Evolutionary conservation across 352 stramenopile species (phyloP).

Genomic region (Phytophthora tentaculata): DNA sequence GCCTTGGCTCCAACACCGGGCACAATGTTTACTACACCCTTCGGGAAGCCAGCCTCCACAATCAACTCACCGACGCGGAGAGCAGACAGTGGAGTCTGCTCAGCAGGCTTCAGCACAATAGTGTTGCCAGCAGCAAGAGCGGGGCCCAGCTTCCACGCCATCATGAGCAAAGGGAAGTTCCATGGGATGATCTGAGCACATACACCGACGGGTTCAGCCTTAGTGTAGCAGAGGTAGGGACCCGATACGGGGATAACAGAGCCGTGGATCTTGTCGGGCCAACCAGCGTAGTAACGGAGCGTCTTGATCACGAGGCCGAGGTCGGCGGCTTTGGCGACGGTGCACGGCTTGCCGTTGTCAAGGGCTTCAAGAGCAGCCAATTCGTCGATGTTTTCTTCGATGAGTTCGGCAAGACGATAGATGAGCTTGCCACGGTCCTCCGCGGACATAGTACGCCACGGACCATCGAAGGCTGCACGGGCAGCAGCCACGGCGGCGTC

Average conservation of each 20-base stretch:
- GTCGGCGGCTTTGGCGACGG: slow-evolving; percentile 78
- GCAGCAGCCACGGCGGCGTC: slow-evolving; percentile 68
- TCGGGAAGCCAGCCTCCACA: slow-evolving; percentile 72
- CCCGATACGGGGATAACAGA: slow-evolving; percentile 64
- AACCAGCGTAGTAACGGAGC: slow-evolving; percentile 94
- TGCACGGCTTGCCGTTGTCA: slow-evolving; percentile 94
- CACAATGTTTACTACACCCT: slow-evolving; percentile 88
- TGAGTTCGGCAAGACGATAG: slow-evolving; percentile 52
- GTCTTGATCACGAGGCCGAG: slow-evolving; percentile 80
- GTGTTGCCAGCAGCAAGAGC: slow-evolving; percentile 92
- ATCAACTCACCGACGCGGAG: slow-evolving; percentile 90
- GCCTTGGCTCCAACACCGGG: slow-evolving; percentile 53
- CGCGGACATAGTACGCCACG: slow-evolving; percentile 59
- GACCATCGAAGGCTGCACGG: slow-evolving; percentile 62
- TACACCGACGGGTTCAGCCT: slow-evolving; percentile 86
- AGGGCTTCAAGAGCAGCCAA: slow-evolving; percentile 89
- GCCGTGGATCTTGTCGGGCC: slow-evolving; percentile 86
- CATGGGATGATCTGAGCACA: slow-evolving; percentile 73
- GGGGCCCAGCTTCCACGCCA: slow-evolving; percentile 93
- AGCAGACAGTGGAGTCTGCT: slow-evolving; percentile 93
- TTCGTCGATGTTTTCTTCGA: slow-evolving; percentile 66
- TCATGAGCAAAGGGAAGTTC: slow-evolving; percentile 98
- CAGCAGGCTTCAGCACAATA: slow-evolving; percentile 93
- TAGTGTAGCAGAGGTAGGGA: slow-evolving; percentile 66
- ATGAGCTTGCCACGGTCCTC: slow-evolving; percentile 47